Conservation (phyloP, 2,329 filamentous ascomycete species). For the Aspergillus arachidicola region DNA sequence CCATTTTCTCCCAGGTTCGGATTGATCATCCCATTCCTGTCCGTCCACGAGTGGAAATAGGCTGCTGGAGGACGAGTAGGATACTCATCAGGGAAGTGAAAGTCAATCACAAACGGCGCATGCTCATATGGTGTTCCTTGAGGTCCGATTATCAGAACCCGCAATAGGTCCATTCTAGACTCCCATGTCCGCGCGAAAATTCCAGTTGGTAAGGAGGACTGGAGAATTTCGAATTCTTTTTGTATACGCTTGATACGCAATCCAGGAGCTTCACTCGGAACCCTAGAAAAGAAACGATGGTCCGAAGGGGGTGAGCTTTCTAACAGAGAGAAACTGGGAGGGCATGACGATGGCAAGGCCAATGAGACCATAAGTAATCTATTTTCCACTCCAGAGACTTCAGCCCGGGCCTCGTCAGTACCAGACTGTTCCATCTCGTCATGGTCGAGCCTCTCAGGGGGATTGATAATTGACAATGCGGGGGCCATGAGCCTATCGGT, state of each 20-base stretch:
- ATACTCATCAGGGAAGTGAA: slow-evolving; percentile 54
- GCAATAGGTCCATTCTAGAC: slow-evolving; percentile 59
- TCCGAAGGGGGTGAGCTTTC: slow-evolving; percentile 47
- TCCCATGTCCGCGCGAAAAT: slow-evolving; percentile 65
- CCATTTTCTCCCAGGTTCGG: slow-evolving; percentile 66
- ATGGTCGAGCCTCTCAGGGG: slow-evolving; percentile 11
- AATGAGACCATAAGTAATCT: slow-evolving; percentile 3
- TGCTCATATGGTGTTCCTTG: slow-evolving; percentile 63
- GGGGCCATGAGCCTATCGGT: not conserved
- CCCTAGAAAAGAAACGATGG: slow-evolving; percentile 43
- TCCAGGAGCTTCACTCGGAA: slow-evolving; percentile 26
- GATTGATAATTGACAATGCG: slow-evolving; percentile 13
- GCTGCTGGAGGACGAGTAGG: slow-evolving; percentile 57
- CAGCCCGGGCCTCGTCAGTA: not conserved
- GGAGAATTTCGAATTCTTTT: slow-evolving; percentile 63
- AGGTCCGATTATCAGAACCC: slow-evolving; percentile 61
- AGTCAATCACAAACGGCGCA: slow-evolving; percentile 63
- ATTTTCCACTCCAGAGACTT: not conserved
- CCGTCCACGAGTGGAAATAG: slow-evolving; percentile 63
- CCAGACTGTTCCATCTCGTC: slow-evolving; percentile 6
- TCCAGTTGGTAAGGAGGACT: slow-evolving; percentile 54
- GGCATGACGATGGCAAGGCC: slow-evolving; percentile 17
- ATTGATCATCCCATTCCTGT: slow-evolving; percentile 57
- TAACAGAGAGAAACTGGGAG: slow-evolving; percentile 41
- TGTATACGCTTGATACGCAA: slow-evolving; percentile 51